phyloP scores from a whole-genome alignment of 176 grass and related monocot species.

The Phoenix roebelenii region DNA sequence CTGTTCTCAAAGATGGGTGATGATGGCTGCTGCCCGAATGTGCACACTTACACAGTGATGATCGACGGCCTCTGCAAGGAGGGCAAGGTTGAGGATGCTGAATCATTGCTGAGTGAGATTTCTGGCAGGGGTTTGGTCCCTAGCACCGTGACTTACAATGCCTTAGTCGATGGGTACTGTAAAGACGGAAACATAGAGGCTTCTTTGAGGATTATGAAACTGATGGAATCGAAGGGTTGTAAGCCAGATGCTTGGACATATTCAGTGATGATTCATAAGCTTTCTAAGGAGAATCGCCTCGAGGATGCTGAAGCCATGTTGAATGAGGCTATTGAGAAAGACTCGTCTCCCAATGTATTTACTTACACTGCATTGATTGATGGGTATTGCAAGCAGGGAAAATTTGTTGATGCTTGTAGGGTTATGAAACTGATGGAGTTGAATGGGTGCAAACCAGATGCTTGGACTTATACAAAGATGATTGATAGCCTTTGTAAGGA shows the following conservation, averaged over 20 bases:
- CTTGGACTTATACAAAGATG: slow-evolving; percentile 9
- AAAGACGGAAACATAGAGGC: too few relatives aligned
- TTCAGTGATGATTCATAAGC: neutral
- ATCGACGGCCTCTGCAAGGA: slow-evolving; percentile 1
- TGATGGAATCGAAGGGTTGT: slow-evolving; percentile 5
- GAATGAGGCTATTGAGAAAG: slow-evolving; percentile 1
- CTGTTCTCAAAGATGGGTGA: too few relatives aligned
- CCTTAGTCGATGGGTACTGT: too few relatives aligned
- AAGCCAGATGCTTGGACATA: slow-evolving; percentile 10
- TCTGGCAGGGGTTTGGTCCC: too few relatives aligned
- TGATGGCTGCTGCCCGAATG: neutral
- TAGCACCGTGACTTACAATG: too few relatives aligned
- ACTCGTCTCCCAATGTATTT: slow-evolving; percentile 1
- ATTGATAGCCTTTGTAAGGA: slow-evolving; percentile 11
- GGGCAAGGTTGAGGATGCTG: too few relatives aligned
- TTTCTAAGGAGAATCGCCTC: slow-evolving; percentile 1
- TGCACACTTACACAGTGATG: slow-evolving; percentile 2
- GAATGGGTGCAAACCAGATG: slow-evolving; percentile 12
- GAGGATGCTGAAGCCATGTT: slow-evolving; percentile 12
- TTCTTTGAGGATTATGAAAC: neutral
- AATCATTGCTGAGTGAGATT: too few relatives aligned
- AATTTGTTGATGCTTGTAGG: neutral
- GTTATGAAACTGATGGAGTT: slow-evolving; percentile 8
- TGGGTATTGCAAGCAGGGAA: slow-evolving; percentile 9
- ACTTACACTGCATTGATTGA: slow-evolving; percentile 11